Evolutionary conservation across 2,329 filamentous ascomycete species (phyloP).

Genomic region (Colletotrichum aenigma): DNA sequence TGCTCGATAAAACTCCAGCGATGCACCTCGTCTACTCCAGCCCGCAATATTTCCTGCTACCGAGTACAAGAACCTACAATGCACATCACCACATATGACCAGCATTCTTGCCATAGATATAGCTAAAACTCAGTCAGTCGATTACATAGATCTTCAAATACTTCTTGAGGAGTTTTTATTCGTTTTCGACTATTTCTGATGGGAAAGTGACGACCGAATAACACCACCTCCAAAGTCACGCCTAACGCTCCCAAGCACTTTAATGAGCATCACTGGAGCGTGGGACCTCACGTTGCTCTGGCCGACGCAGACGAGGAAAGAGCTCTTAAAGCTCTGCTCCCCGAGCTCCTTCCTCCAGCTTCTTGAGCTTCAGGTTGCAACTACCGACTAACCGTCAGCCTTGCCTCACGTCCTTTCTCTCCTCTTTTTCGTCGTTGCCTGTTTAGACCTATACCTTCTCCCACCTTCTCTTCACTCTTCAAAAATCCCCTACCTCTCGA

Average conservation of each 20-base stretch:
- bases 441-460: background rate
- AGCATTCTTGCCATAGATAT: background rate
- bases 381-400: background rate
- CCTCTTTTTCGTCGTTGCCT: background rate
- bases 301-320: conserved; percentile 17
- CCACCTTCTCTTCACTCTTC: background rate
- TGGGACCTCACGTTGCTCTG: conserved; percentile 17
- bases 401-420: background rate
- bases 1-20: background rate
- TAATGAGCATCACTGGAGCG: conserved; percentile 7
- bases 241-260: conserved; percentile 17
- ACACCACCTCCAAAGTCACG: background rate
- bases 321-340: conserved; percentile 17
- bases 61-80: background rate
- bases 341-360: conserved; percentile 2
- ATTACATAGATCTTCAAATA: rapidly evolving
- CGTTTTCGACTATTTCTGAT: background rate
- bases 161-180: rapidly evolving
- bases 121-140: rapidly evolving
- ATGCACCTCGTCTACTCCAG: conserved; percentile 29
- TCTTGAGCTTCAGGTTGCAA: background rate
- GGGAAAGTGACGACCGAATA: background rate
- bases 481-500: background rate
- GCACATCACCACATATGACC: background rate
- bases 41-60: conserved; percentile 36